Evolutionary conservation across 495 filamentous ascomycete species (phyloP).

Genomic region (Evansstolkia leycettana): DNA sequence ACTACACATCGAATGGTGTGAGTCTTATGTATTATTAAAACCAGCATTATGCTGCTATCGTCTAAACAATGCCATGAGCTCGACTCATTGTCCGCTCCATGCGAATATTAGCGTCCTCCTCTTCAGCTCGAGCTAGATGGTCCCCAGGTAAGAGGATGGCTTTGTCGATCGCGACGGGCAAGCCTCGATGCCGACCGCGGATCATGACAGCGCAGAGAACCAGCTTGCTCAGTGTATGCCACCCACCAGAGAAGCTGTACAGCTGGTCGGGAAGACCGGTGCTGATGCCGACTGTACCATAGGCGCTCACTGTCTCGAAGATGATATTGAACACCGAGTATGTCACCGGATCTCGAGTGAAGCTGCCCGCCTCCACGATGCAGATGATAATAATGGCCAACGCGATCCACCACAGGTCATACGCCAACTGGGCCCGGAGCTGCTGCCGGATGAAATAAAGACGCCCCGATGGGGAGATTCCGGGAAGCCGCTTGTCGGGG

Average conservation of each 20-base stretch:
- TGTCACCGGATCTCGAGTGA: slow-evolving; percentile 49
- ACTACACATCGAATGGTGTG: too few relatives aligned
- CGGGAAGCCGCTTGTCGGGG: slow-evolving; percentile 12
- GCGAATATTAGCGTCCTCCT: slow-evolving; percentile 56
- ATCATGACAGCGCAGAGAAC: slow-evolving; percentile 70
- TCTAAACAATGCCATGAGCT: too few relatives aligned
- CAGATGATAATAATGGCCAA: slow-evolving; percentile 61
- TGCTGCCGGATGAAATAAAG: slow-evolving; percentile 49
- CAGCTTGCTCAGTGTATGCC: slow-evolving; percentile 60
- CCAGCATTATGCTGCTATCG: too few relatives aligned
- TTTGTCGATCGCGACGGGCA: slow-evolving; percentile 9
- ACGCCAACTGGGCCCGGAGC: slow-evolving; percentile 67
- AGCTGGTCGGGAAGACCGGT: slow-evolving; percentile 55
- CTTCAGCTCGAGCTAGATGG: slow-evolving; percentile 41
- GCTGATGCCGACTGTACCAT: slow-evolving; percentile 76
- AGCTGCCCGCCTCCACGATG: slow-evolving; percentile 58
- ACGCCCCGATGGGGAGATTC: slow-evolving; percentile 13
- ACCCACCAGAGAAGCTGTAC: slow-evolving; percentile 63
- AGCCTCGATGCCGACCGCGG: slow-evolving; percentile 50
- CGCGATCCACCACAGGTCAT: slow-evolving; percentile 81
- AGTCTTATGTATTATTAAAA: too few relatives aligned
- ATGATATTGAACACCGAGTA: slow-evolving; percentile 77
- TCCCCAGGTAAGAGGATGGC: slow-evolving; percentile 47
- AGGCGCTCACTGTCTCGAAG: slow-evolving; percentile 74
- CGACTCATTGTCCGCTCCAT: too few relatives aligned